A percentile compares a stretch with the other conserved stretches of the same genome.
phyloP scores from a whole-genome alignment of 2,329 filamentous ascomycete genomes.

The Sodiomyces alkalinus region DNA sequence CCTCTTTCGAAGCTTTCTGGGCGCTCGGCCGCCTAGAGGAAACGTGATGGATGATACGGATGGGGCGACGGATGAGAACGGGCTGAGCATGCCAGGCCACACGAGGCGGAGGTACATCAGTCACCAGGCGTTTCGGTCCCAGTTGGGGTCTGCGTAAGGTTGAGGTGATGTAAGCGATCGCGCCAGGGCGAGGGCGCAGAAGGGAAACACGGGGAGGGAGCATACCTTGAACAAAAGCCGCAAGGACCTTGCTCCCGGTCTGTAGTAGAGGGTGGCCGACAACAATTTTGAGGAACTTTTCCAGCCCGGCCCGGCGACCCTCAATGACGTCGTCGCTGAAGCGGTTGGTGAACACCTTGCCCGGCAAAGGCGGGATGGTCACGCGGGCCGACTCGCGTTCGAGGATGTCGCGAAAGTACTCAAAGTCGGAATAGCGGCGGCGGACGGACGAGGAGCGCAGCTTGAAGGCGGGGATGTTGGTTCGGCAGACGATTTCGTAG shows the following conservation, averaged over 20 bases:
- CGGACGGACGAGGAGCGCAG: constrained; percentile 77
- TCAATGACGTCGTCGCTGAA: constrained; percentile 99
- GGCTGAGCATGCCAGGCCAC: constrained; percentile 2
- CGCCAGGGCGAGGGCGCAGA: constrained; percentile 2
- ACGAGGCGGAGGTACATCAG: constrained; percentile 8
- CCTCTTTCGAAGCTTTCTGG: constrained; percentile 8
- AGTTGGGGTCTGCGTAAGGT: constrained; percentile 57
- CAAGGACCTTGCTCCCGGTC: constrained; percentile 92
- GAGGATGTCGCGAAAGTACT: constrained; percentile 95
- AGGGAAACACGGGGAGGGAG: constrained; percentile 12
- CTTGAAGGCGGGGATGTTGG: constrained; percentile 98
- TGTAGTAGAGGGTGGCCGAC: constrained; percentile 92
- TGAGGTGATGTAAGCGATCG: constrained; percentile 2
- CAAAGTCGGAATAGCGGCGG: constrained; percentile 92
- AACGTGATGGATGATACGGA: not conserved
- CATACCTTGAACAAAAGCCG: constrained; percentile 87
- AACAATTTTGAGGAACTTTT: constrained; percentile 94
- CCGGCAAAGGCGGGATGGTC: constrained; percentile 86
- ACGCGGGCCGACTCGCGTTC: constrained; percentile 90
- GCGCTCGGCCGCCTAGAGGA: constrained; percentile 2
- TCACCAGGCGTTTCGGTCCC: constrained; percentile 86
- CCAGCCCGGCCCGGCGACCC: constrained; percentile 75
- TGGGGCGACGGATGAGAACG: constrained; percentile 1
- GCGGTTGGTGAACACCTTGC: constrained; percentile 95
- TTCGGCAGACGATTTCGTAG: constrained; percentile 94